Conservation (phyloP, 2,329 filamentous ascomycete species). For the Aspergillus terreus region DNA sequence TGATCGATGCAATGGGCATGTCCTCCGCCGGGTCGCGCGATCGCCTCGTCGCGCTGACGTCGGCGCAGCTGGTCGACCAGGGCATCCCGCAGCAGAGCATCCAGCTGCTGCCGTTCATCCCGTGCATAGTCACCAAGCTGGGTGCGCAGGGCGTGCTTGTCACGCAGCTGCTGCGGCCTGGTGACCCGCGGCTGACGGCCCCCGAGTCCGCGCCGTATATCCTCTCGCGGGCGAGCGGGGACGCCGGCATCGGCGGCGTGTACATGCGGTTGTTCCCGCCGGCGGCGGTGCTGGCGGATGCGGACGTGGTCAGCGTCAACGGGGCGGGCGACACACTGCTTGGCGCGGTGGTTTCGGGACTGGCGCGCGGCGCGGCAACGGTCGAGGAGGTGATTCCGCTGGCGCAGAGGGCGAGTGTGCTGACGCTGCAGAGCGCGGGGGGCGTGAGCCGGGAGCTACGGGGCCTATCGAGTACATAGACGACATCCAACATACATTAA, state of each 20-base stretch:
- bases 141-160: conserved; percentile 72
- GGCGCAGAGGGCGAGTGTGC: conserved; percentile 75
- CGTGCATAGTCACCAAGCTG: conserved; percentile 79
- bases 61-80: conserved; percentile 64
- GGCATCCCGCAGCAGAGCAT: conserved; percentile 81
- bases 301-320: conserved; percentile 82
- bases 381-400: conserved; percentile 66
- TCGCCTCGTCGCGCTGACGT: conserved; percentile 66
- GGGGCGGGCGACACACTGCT: conserved; percentile 92
- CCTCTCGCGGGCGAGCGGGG: conserved; percentile 57
- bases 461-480: too few relatives aligned
- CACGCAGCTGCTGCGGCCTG: conserved; percentile 64
- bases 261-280: conserved; percentile 77
- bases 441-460: conserved; percentile 54
- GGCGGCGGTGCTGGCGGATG: conserved; percentile 55
- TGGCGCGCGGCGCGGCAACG: conserved; percentile 53
- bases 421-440: conserved; percentile 72
- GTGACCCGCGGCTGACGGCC: conserved; percentile 64
- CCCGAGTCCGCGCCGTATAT: conserved; percentile 66
- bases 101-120: conserved; percentile 83
- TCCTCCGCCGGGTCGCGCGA: conserved; percentile 63
- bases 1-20: conserved; percentile 77
- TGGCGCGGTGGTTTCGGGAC: conserved; percentile 75
- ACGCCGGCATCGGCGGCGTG: conserved; percentile 67
- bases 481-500: too few relatives aligned